These are phyloP conservation scores for Neurospora sp. DNA, from an alignment of 495 filamentous ascomycete genomes.

Conservation along the genomic window DNA sequence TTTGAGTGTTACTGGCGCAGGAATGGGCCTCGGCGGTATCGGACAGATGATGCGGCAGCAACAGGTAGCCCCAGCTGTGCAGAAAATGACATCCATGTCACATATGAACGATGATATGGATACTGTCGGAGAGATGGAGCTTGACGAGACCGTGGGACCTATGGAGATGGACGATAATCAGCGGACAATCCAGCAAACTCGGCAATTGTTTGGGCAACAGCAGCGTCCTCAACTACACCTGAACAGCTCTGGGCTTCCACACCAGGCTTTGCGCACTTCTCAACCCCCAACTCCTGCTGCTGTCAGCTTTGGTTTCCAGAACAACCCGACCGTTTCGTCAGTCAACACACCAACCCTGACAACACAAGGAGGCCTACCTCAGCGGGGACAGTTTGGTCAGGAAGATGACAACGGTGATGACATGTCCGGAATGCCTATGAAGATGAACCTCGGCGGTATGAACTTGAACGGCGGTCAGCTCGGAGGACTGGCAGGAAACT, in stretches of 20 bases:
- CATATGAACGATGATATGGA: constrained; percentile 63
- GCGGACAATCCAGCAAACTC: constrained; percentile 50
- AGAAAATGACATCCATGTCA: constrained; percentile 25
- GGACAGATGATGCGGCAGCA: constrained; percentile 39
- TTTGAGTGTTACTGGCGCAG: constrained; percentile 17
- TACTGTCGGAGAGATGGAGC: constrained; percentile 88
- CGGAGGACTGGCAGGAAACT: constrained; percentile 15
- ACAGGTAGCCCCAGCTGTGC: constrained; percentile 18
- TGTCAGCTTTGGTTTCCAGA: constrained; percentile 63
- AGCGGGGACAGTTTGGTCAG: constrained; percentile 40
- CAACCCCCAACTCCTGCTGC: constrained; percentile 79
- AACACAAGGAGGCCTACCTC: constrained; percentile 41
- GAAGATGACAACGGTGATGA: constrained; percentile 35
- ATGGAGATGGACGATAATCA: constrained; percentile 50
- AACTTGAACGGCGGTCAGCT: constrained; percentile 37
- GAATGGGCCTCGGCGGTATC: constrained; percentile 28
- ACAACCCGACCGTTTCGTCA: constrained; percentile 96
- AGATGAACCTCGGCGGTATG: constrained; percentile 45
- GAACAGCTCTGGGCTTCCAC: constrained; percentile 51
- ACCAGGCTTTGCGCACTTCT: constrained; percentile 75
- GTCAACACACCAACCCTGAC: constrained; percentile 88
- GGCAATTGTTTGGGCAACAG: constrained; percentile 62
- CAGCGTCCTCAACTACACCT: constrained; percentile 66
- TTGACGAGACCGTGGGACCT: constrained; percentile 71
- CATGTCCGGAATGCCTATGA: constrained; percentile 51